Base-by-base conservation (phyloP, 352 stramenopile genomes). In the Blastocystis sp. region DNA sequence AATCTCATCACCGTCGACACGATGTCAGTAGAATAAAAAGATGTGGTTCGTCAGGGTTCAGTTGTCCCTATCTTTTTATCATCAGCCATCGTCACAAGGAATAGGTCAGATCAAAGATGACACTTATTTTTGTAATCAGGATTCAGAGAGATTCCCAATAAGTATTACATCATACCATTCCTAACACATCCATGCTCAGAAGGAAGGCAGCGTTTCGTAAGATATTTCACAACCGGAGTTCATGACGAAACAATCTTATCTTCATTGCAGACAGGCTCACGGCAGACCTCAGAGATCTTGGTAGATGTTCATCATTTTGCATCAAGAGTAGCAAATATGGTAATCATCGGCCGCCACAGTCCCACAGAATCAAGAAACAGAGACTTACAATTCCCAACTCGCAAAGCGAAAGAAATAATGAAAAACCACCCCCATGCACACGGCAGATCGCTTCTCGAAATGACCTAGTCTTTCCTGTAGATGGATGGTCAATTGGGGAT, bases 111-210 rank as follows among this genome's bases (percentile, higher is more conserved):
- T 76, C 78, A 88, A 88, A 79, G 78, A 88, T 88, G 78, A 88
- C 78, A 88, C 78, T 84, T 69, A 79, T 88, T 77, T 45, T 76
- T 88, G 64, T 88, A 74, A 62, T 88, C 78, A 88, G 78, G 78
- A 71, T 77, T 88, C 78, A 88, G 62, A 88, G 78, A 88, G 78
- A 88, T 88, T 88, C 78, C 78, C 78, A 88, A 79, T 88, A 77
- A 79, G 64, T 76, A 69, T 65, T 88, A 66, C 78, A 88, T 88
- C 62, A 69, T 45, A 17, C 62, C 40, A 69, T 69, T 45, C 14
- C 40, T 4, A 88, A 28, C 40, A 53, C 53, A 34, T 9, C 38
- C 79, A 53, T 19, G 43, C 70, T 80, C 52, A 80, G 70, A 80
- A 80, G 70, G 70, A 80, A 80, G 52, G 70, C 70, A 80, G 70